Evolutionary conservation across 192 early-diverging fungal genomes (phyloP).

Genomic region (Coemansia sp.): DNA sequence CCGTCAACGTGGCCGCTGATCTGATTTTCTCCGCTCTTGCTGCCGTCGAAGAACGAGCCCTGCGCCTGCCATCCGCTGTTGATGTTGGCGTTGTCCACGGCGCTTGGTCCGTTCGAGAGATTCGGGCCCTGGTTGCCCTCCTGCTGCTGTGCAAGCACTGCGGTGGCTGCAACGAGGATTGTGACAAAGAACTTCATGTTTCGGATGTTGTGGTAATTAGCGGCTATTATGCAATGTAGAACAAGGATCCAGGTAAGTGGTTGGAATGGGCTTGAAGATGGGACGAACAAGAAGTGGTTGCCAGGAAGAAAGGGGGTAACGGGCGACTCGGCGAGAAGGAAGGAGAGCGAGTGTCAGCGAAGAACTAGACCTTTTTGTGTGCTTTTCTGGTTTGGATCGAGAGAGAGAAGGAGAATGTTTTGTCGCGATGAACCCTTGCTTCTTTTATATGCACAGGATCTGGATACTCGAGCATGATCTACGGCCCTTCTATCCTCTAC

Average conservation of each 20-base stretch:
- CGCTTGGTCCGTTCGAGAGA: constrained; percentile 23
- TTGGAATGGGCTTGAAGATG: not conserved
- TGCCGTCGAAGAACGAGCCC: constrained; percentile 28
- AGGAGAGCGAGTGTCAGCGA: not conserved
- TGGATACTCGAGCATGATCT: too few species aligned
- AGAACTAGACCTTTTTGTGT: constrained; percentile 12
- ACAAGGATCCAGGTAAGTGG: not conserved
- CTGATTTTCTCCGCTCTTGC: constrained; percentile 33
- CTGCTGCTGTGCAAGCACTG: constrained; percentile 35
- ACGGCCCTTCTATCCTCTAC: too few species aligned
- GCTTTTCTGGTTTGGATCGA: not conserved
- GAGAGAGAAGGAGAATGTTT: not conserved
- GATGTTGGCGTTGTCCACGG: constrained; percentile 38
- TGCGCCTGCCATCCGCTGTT: constrained; percentile 43
- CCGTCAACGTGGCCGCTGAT: constrained; percentile 22
- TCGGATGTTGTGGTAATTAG: not conserved
- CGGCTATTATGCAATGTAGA: too few species aligned
- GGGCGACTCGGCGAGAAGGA: not conserved
- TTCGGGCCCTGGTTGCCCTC: constrained; percentile 22
- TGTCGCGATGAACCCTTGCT: too few species aligned
- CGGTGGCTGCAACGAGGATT: constrained; percentile 25
- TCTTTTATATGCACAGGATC: too few species aligned
- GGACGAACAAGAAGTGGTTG: not conserved
- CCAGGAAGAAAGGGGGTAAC: not conserved
- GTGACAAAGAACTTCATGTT: constrained; percentile 26